phyloP scores from a whole-genome alignment of 768 basidiomycete genomes.

The Boletellus sp. region DNA sequence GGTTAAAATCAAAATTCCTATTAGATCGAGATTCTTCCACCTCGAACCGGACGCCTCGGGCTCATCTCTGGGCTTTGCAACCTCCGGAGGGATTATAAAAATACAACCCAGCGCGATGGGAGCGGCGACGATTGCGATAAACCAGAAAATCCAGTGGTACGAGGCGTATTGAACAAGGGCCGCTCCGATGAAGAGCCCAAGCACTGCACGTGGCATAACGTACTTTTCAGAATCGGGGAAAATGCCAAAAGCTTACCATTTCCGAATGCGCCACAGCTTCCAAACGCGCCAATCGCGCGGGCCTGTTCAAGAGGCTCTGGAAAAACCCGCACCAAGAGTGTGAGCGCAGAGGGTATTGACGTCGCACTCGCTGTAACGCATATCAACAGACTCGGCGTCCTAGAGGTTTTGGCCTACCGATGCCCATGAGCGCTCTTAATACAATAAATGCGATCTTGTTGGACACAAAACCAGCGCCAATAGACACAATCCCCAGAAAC shows the following conservation, averaged over 20 bases:
- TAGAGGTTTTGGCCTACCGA: constrained; percentile 29
- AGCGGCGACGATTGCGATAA: constrained; percentile 38
- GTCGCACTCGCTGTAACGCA: constrained; percentile 39
- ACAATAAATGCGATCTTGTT: constrained; percentile 47
- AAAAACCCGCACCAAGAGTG: constrained; percentile 48
- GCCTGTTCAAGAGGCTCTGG: constrained; percentile 45
- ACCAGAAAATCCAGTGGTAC: constrained; percentile 53
- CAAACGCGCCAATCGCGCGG: constrained; percentile 45
- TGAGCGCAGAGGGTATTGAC: constrained; percentile 49
- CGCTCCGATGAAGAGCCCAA: constrained; percentile 44
- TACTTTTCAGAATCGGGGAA: background rate
- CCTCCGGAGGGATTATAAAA: constrained; percentile 33
- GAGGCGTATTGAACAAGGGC: constrained; percentile 38
- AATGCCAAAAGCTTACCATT: constrained; percentile 30
- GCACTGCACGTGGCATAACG: constrained; percentile 23
- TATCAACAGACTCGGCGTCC: background rate
- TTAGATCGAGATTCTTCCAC: constrained; percentile 35
- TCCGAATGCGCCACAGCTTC: constrained; percentile 43
- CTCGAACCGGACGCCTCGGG: constrained; percentile 4
- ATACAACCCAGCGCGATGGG: constrained; percentile 31
- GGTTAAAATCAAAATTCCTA: constrained; percentile 38
- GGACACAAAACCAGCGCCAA: constrained; percentile 45
- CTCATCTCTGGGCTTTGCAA: background rate
- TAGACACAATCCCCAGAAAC: constrained; percentile 40
- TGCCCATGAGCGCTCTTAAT: constrained; percentile 49